Base-by-base conservation (phyloP, 2,329 filamentous ascomycete species). In the Zymoseptoria ardabiliae region DNA sequence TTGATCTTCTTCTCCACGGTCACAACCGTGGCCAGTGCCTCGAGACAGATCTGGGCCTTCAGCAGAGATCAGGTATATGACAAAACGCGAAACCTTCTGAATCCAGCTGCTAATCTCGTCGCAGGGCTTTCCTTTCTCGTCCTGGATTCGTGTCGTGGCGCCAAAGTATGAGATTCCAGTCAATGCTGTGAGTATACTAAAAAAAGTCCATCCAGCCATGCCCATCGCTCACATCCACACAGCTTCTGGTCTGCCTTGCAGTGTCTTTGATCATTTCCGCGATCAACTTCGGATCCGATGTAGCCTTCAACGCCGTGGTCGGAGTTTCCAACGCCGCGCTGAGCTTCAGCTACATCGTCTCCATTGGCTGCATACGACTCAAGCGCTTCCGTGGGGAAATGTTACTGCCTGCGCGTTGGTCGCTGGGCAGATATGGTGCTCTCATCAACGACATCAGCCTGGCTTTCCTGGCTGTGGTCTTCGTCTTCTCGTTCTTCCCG, bases 251-350 rank as follows among this genome's bases (percentile, higher is more conserved):
- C 11, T 70, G 66, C 56, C 63, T 69, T 13, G 63, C 59, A 19
- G 68, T 74, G 17, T 71, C 68, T 2, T 65, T 70, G 20, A 60
- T 75, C 51, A 68, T 77, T 17, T 68, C 69, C n/a, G 71, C 71
- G 53, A 76, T 77, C 71, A 77, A 77, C 61, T 72, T 77, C 58
- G 75, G 75, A 58, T 74, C 72, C 9, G 66, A 68, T n/a, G 66
- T 71, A 7, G 73, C 75, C 4, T 73, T 77, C 65, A 74, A 75
- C 61, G 72, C 72, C 45, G 73, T 78, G 60, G 66, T 75, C 41
- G 75, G 74, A 5, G 71, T 80, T 1, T 71, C 72, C 8, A 71
- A 71, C 54, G 70, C 69, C 19, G 70, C 70, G 1, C 65, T 72
- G 19, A 59, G 70, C 23, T 69, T 72, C 66, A 68, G 68, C 45